phyloP scores from a whole-genome alignment of 1,284 basidiomycete species.

The Heterobasidion irregulare region DNA sequence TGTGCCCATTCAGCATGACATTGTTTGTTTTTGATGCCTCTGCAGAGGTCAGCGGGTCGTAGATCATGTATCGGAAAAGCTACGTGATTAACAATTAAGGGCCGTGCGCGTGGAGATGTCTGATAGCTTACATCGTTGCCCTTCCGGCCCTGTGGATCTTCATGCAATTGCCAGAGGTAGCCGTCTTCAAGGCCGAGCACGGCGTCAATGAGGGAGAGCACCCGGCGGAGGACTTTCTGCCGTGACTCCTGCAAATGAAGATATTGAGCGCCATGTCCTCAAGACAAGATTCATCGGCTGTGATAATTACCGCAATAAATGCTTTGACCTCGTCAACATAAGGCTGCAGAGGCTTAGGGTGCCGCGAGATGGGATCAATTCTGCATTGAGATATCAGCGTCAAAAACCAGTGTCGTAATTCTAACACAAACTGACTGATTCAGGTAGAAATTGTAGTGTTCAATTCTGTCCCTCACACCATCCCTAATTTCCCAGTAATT shows the following conservation, averaged over 20 bases:
- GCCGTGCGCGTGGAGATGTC: not conserved
- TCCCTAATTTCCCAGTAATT: conserved; percentile 6
- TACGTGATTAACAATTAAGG: conserved; percentile 9
- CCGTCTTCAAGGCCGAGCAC: conserved; percentile 26
- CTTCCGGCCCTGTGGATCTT: conserved; percentile 17
- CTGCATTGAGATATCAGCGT: not conserved
- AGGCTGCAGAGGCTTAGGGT: conserved; percentile 21
- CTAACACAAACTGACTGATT: not conserved
- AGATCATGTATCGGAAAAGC: conserved; percentile 40
- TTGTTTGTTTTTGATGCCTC: conserved; percentile 28
- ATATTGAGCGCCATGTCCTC: too few species aligned
- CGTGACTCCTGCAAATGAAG: conserved; percentile 16
- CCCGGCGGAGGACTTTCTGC: conserved; percentile 20
- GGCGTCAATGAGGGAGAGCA: conserved; percentile 21
- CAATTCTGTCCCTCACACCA: conserved; percentile 1
- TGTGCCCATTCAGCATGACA: conserved; percentile 23
- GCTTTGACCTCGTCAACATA: conserved; percentile 25
- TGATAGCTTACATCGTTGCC: conserved; percentile 21
- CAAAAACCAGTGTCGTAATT: not conserved
- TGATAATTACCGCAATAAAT: conserved; percentile 17
- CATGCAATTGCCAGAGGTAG: conserved; percentile 23
- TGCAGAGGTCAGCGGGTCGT: conserved; percentile 26
- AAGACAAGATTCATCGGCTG: too few species aligned
- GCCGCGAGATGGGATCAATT: conserved; percentile 11
- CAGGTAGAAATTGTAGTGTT: conserved; percentile 6